A percentile compares a stretch with the other conserved stretches of the same genome.
Conservation (phyloP, 768 basidiomycete species). For the Neoboletus subvelutipes region DNA sequence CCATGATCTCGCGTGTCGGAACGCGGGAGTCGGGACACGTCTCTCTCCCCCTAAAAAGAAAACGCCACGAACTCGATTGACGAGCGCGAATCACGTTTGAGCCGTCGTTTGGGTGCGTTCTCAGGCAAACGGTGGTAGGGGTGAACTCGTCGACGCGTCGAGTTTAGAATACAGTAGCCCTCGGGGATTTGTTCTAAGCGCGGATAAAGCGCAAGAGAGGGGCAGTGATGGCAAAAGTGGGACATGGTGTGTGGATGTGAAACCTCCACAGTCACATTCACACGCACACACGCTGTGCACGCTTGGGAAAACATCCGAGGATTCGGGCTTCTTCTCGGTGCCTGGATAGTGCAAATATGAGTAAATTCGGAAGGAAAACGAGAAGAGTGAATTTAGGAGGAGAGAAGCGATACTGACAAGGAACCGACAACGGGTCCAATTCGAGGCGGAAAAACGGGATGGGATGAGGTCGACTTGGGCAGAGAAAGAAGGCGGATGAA, state of each 20-base stretch:
- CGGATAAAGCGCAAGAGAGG: neutral
- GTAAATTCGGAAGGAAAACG: slow-evolving; percentile 6
- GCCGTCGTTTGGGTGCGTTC: neutral
- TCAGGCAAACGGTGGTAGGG: neutral
- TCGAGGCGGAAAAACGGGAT: neutral
- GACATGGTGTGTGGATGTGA: neutral
- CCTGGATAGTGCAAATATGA: slow-evolving; percentile 14
- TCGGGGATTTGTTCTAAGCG: neutral
- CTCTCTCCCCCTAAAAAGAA: neutral
- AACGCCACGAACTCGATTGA: neutral
- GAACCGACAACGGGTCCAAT: slow-evolving; percentile 1
- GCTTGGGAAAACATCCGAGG: slow-evolving; percentile 7
- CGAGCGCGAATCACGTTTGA: slow-evolving; percentile 1
- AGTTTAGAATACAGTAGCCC: neutral
- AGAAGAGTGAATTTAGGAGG: neutral
- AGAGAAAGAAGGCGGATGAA: slow-evolving; percentile 1
- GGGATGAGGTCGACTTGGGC: neutral
- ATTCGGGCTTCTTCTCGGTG: slow-evolving; percentile 13
- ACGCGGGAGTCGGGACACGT: neutral
- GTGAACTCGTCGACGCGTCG: neutral
- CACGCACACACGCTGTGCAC: neutral
- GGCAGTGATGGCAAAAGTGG: neutral
- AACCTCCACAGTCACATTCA: neutral
- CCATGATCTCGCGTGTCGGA: neutral
- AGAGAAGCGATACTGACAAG: neutral